Conservation (phyloP, 495 filamentous ascomycete species). For the Penicillium samsonianum region DNA sequence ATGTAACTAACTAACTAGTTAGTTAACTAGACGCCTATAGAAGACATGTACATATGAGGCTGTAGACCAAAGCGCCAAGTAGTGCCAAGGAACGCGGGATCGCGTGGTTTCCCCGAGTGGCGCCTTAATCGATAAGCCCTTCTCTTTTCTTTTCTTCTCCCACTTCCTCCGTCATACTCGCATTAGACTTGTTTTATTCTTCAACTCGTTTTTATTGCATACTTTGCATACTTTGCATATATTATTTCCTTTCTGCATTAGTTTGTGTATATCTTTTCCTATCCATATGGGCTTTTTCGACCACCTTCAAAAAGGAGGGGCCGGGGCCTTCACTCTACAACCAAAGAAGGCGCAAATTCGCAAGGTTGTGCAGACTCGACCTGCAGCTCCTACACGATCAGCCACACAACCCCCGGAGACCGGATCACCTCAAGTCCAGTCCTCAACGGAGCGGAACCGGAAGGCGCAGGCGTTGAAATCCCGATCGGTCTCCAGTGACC, state of each 20-base stretch:
- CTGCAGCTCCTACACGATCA: constrained; percentile 36
- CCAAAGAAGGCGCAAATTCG: constrained; percentile 52
- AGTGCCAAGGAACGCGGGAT: constrained; percentile 7
- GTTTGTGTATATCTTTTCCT: constrained; percentile 25
- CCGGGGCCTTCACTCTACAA: constrained; percentile 50
- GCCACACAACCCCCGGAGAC: constrained; percentile 27
- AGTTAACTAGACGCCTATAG: not conserved
- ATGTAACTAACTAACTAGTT: too few relatives aligned
- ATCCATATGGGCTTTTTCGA: constrained; percentile 56
- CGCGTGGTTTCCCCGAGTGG: constrained; percentile 30
- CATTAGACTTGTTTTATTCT: constrained; percentile 24
- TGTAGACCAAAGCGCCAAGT: constrained; percentile 3
- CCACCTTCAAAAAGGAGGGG: constrained; percentile 56
- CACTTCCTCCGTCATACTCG: constrained; percentile 6
- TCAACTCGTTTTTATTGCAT: constrained; percentile 8
- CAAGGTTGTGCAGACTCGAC: constrained; percentile 47
- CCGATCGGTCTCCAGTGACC: constrained; percentile 38
- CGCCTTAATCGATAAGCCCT: constrained; percentile 33
- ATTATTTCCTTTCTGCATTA: constrained; percentile 18
- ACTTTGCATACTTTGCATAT: constrained; percentile 12
- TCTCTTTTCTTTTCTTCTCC: constrained; percentile 15
- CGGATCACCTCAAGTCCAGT: constrained; percentile 25
- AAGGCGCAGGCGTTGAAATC: constrained; percentile 34
- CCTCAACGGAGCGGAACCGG: constrained; percentile 29
- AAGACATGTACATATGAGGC: not conserved